These are phyloP conservation scores for Beauveria rudraprayagi DNA, from an alignment of 2,329 filamentous ascomycete species.

Conservation along the genomic window DNA sequence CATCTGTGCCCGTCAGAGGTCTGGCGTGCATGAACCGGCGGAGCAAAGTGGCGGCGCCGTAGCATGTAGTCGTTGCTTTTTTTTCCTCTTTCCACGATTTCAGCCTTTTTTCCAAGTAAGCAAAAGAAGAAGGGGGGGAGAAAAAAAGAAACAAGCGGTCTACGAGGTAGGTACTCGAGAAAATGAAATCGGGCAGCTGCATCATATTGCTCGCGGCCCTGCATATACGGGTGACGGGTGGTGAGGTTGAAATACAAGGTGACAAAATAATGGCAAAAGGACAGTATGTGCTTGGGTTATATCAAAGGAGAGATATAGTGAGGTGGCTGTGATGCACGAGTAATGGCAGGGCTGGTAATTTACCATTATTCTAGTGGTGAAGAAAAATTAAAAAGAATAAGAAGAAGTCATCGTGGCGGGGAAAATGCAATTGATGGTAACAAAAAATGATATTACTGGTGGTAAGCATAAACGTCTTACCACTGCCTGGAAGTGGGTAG, in stretches of 20 bases:
- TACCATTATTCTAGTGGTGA: not conserved
- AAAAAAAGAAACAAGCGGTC: not conserved
- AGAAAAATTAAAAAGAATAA: not conserved
- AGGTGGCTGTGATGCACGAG: not conserved
- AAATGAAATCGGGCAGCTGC: no score
- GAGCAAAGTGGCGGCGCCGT: not conserved
- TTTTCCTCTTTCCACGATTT: no score
- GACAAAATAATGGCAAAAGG: no score
- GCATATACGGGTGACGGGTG: not conserved
- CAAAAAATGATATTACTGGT: not conserved
- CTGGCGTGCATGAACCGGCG: slow-evolving; percentile 5
- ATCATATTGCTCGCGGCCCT: not conserved
- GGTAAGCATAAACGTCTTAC: no score
- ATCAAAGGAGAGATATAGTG: no score
- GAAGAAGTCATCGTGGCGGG: slow-evolving; percentile 4
- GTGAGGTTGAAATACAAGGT: no score
- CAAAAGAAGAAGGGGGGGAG: not conserved
- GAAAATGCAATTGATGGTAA: no score
- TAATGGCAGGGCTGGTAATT: not conserved
- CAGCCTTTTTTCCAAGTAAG: not conserved
- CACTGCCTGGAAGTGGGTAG: not conserved
- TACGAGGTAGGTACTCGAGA: not conserved
- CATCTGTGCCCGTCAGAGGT: not conserved
- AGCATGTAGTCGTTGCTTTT: no score
- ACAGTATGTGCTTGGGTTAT: no score